Evolutionary conservation across 352 stramenopile species (phyloP), one percentile per base, ranked within the genome.

Genomic region (Globisporangium irregulare): DNA sequence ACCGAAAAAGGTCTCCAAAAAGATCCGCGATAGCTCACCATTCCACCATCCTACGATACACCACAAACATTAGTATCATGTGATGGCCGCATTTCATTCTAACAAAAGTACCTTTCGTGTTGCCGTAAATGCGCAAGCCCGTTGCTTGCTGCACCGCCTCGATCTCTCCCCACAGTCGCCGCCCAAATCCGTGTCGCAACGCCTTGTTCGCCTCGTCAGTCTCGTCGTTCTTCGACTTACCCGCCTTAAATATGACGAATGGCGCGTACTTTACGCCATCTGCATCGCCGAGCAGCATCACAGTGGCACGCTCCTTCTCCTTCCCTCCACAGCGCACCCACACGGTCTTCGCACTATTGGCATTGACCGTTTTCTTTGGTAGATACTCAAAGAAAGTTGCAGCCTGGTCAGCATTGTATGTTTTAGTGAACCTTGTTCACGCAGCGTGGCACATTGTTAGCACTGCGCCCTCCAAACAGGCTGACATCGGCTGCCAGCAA

Each of bases 391-490:
- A 69, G 20, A 73, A 67, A 3, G 58, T 36, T n/a, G 58, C 57
- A 9, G 70, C 72, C 43, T 75, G 55, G 32, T 77, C 64, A 10
- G 56, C 66, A 27, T 77, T 69, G 27, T 57, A 68, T 20, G 60
- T 59, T 24, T 53, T 53, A 53, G 46, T 53, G 46, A 53, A 25
- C 18, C 18, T 18, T 53, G 46, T 18, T 53, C 46, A 53, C 18
- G 25, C 46, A 53, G 14, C 46, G 25, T 53, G 46, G 46, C 46
- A 53, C 46, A 53, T 53, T 53, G 46, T 53, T 25, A 25, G 46
- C 15, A 25, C 46, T 53, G 46, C 15, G 15, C 18, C 46, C 46
- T 53, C 15, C 10, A 53, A 53, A 25, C 46, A 53, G 46, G 15
- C 46, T 53, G 46, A 53, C 46, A 53, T 53, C 46, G 46, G 25